Evolutionary conservation across 163 green algal genomes (phyloP).

Genomic region (Coccomyxa subellipsoidea): DNA sequence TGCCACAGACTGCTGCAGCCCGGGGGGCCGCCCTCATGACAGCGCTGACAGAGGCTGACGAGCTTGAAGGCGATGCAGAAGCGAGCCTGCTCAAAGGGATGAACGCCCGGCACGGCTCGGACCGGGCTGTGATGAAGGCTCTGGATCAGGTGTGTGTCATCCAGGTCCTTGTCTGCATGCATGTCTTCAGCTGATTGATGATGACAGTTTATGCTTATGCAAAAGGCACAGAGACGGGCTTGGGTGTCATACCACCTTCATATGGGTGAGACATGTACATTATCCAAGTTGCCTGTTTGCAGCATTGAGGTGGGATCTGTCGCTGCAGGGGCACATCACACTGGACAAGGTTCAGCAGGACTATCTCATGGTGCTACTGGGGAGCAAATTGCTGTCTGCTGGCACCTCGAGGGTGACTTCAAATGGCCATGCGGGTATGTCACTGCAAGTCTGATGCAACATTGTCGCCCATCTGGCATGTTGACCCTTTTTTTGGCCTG

Average conservation of each 20-base stretch:
- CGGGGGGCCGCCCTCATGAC: slow-evolving; percentile 30
- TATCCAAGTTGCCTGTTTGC: too few relatives aligned
- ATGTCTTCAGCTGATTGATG: too few relatives aligned
- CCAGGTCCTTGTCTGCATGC: background rate
- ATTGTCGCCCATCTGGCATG: too few relatives aligned
- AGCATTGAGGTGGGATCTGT: background rate
- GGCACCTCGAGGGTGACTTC: background rate
- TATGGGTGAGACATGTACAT: too few relatives aligned
- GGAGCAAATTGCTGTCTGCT: background rate
- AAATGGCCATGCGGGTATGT: background rate
- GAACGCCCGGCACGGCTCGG: background rate
- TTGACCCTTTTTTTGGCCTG: background rate
- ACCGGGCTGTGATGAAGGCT: background rate
- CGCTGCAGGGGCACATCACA: slow-evolving; percentile 35
- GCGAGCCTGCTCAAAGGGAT: background rate
- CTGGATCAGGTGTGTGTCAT: background rate
- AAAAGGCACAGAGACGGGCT: too few relatives aligned
- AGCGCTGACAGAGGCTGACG: background rate
- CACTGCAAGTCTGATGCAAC: background rate
- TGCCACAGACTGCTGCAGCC: background rate
- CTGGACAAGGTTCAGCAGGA: slow-evolving; percentile 69
- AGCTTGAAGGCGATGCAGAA: background rate
- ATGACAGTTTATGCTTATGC: too few relatives aligned
- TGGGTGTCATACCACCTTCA: too few relatives aligned
- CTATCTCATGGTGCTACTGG: slow-evolving; percentile 40